Conservation (phyloP, 2,329 filamentous ascomycete species). For the Macrophomina tecta region DNA sequence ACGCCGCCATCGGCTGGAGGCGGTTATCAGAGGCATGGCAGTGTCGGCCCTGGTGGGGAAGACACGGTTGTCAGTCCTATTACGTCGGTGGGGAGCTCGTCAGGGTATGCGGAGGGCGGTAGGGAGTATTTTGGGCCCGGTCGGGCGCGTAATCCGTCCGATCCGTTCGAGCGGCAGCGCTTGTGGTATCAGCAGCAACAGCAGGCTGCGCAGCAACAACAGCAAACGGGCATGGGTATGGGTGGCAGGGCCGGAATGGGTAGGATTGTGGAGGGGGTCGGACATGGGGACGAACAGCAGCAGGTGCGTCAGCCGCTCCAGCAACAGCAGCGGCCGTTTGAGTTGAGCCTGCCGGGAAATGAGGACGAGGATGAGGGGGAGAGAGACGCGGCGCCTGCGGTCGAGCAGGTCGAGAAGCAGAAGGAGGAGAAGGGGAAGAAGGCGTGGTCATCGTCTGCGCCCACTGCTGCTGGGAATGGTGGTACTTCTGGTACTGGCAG, state of each 20-base stretch:
- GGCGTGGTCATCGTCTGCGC: not conserved
- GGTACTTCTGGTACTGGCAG: not conserved
- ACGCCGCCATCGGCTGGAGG: not conserved
- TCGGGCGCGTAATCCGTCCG: not conserved
- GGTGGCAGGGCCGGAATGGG: slow-evolving; percentile 35
- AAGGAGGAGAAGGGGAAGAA: not conserved
- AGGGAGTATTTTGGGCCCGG: slow-evolving; percentile 21
- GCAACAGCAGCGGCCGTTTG: slow-evolving; percentile 25
- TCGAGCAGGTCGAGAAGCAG: not conserved
- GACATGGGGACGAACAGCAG: not conserved
- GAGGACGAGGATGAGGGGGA: slow-evolving; percentile 22
- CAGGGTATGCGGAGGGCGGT: not conserved
- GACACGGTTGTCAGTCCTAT: slow-evolving; percentile 14
- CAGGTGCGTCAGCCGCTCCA: slow-evolving; percentile 1
- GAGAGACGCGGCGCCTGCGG: not conserved
- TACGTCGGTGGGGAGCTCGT: not conserved
- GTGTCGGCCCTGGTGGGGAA: not conserved
- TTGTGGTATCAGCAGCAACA: slow-evolving; percentile 30
- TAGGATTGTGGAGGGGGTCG: slow-evolving; percentile 36
- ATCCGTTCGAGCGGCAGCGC: slow-evolving; percentile 31
- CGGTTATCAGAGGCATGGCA: not conserved
- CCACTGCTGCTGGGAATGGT: not conserved
- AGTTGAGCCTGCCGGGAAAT: slow-evolving; percentile 16
- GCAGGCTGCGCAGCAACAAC: slow-evolving; percentile 7
- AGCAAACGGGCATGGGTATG: not conserved